Conservation (phyloP, 805 yeast species). For the Pachysolen tannophilus region DNA sequence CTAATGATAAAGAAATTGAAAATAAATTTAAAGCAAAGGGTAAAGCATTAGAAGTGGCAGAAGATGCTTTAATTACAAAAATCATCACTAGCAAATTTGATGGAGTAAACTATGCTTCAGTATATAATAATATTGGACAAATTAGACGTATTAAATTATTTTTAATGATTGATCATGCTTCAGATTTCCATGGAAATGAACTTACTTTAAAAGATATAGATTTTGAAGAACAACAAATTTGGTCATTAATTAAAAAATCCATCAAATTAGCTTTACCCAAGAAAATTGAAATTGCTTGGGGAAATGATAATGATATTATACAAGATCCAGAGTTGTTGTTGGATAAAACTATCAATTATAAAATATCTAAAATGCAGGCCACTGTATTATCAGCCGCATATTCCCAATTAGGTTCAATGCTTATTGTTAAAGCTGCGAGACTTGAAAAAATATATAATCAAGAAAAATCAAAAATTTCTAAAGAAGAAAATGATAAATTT, state of each 20-base stretch:
- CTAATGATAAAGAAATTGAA: neutral
- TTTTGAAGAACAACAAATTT: neutral
- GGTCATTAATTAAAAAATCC: neutral
- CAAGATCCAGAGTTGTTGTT: neutral
- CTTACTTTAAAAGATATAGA: neutral
- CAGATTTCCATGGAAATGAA: neutral
- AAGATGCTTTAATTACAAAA: neutral
- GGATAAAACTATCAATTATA: neutral
- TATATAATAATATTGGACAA: conserved; percentile 5
- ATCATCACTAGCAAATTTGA: neutral
- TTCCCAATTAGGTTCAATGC: conserved; percentile 1
- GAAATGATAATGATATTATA: neutral
- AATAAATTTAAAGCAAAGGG: neutral
- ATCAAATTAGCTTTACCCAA: neutral
- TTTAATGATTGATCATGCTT: neutral
- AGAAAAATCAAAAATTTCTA: neutral
- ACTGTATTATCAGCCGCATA: conserved; percentile 1
- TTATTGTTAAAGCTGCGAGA: neutral
- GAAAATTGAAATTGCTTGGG: neutral
- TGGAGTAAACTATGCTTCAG: conserved; percentile 2
- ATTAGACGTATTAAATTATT: conserved; percentile 1
- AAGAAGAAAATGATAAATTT: neutral
- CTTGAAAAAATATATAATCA: neutral
- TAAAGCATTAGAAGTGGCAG: neutral
- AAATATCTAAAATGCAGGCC: conserved; percentile 2